Conservation (phyloP, 805 yeast genomes). For the Scheffersomyces coipomensis region DNA sequence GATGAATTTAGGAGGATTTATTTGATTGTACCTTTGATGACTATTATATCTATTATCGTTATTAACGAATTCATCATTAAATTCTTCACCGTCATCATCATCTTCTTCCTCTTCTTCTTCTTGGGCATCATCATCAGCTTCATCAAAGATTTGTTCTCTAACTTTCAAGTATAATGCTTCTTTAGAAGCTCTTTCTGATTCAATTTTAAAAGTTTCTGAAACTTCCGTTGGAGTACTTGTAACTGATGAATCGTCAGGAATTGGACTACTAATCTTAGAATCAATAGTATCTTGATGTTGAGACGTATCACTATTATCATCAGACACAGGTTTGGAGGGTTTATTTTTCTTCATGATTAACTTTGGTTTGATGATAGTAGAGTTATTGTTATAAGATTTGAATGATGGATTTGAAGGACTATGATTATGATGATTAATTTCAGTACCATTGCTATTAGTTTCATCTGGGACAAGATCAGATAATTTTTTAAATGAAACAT, state of each 20-base stretch:
- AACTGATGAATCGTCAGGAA: background rate
- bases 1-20: background rate
- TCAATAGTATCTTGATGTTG: slow-evolving; percentile 1
- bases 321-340: slow-evolving; percentile 1
- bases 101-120: slow-evolving; percentile 15
- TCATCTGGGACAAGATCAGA: slow-evolving; percentile 5
- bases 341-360: slow-evolving; percentile 12
- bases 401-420: background rate
- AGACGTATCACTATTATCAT: slow-evolving; percentile 1
- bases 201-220: slow-evolving; percentile 19
- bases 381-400: background rate
- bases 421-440: background rate
- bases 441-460: background rate
- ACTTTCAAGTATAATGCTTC: slow-evolving; percentile 39
- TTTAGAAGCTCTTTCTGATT: slow-evolving; percentile 27
- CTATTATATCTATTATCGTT: slow-evolving; percentile 3
- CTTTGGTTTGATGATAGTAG: slow-evolving; percentile 10
- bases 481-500: slow-evolving; percentile 6
- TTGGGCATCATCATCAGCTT: slow-evolving; percentile 10
- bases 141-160: slow-evolving; percentile 34
- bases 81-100: slow-evolving; percentile 6
- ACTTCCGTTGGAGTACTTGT: background rate
- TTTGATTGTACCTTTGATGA: background rate
- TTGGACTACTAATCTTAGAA: background rate
- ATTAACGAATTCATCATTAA: slow-evolving; percentile 5